These are phyloP conservation scores for Suillus clintonianus DNA, from an alignment of 768 basidiomycete genomes.

Conservation along the genomic window DNA sequence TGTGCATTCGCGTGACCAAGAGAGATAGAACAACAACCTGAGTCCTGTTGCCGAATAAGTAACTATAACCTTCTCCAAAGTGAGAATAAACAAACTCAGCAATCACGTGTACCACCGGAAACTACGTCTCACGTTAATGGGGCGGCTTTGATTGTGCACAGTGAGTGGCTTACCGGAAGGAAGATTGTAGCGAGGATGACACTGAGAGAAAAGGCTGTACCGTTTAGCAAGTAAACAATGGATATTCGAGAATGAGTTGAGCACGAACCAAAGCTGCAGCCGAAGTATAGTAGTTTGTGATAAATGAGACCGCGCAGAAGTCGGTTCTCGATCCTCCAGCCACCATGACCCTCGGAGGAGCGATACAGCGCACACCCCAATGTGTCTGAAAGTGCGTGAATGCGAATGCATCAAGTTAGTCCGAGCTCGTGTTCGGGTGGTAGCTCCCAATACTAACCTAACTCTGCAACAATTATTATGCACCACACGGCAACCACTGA, in stretches of 20 bases:
- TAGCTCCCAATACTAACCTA: background rate
- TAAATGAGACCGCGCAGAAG: too few relatives aligned
- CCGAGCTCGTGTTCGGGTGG: background rate
- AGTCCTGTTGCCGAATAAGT: background rate
- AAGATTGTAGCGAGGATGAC: background rate
- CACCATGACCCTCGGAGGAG: too few relatives aligned
- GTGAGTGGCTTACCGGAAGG: background rate
- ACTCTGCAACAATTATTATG: background rate
- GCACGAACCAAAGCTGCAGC: too few relatives aligned
- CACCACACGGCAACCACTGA: background rate
- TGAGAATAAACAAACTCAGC: background rate
- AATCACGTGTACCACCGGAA: background rate
- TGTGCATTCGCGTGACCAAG: background rate
- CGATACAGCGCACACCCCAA: too few relatives aligned
- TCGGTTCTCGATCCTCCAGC: too few relatives aligned
- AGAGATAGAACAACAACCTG: background rate
- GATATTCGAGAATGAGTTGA: too few relatives aligned
- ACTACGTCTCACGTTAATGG: background rate
- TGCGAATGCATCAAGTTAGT: background rate
- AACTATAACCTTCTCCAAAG: background rate
- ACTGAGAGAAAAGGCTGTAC: background rate
- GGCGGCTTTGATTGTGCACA: background rate
- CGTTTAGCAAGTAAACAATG: background rate
- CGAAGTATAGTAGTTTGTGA: too few relatives aligned
- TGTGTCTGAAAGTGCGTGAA: too few relatives aligned